Base-by-base conservation (phyloP, 495 filamentous ascomycete genomes). In the Neurospora discreta region DNA sequence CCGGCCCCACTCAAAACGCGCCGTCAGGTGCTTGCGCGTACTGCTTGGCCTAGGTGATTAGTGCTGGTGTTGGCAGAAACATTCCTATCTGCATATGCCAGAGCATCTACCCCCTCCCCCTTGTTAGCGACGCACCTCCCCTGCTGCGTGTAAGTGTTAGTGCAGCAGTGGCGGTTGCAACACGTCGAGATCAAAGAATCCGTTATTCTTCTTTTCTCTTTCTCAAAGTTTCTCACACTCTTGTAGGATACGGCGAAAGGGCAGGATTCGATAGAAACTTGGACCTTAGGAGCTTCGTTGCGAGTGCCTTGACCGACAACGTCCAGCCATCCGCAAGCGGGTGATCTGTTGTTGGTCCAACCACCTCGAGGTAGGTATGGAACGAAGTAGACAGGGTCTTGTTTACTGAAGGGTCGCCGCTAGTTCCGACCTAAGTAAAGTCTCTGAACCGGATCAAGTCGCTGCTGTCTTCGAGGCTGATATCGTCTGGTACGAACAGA, bases 401-500 rank as follows among this genome's bases (percentile, higher is more conserved):
- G 18, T n/a, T 46, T 46, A 36, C 33, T 36, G 33, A 36, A 36
- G 33, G 33, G 33, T 39, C 9, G 39, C 39, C 39, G 39, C 11
- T 39, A 2, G 10, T 39, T 39, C 39, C 39, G 39, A 3, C 39
- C 9, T 39, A 9, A 11, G 9, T 39, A 5, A 36, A 5, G 0
- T 39, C 2, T 9, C n/a, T 1, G 11, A 39, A 2, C 11, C 0
- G 9, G 11, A 10, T 39, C 39, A 39, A 2, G 9, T 10, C 92
- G 72, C 77, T 78, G 72, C 77, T 81, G 91, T 91, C 67, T 88
- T 87, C 93, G 73, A 88, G 88, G 39, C 83, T 85, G 41, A 83
- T 84, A 43, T 88, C 85, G 74, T 82, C n/a, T n/a, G n/a, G n/a
- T n/a, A 80, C 72, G 85, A 89, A 92, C 89, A 9, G 94, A 93